Evolutionary conservation across 2,329 filamentous ascomycete species (phyloP).

Genomic region (Cladobotryum mycophilum): DNA sequence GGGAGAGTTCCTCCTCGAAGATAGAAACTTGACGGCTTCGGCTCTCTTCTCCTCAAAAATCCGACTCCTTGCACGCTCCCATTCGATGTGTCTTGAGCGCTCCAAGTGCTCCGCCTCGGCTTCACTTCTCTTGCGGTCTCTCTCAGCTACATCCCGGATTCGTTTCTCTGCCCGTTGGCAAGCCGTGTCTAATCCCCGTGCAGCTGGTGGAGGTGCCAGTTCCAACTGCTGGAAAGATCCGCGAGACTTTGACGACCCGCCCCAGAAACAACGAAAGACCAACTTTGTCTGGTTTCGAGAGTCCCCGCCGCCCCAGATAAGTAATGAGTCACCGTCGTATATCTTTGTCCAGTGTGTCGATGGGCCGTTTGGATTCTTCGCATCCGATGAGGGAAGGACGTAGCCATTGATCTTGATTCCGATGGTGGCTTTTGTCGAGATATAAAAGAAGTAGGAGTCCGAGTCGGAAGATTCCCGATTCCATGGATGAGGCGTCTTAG

Average conservation of each 20-base stretch:
- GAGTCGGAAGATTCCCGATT: constrained; percentile 30
- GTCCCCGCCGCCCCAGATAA: constrained; percentile 55
- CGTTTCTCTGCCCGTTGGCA: constrained; percentile 41
- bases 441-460: constrained; percentile 60
- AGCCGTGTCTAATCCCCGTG: constrained; percentile 42
- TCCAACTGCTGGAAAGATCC: constrained; percentile 21
- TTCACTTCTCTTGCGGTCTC: constrained; percentile 35
- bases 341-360: constrained; percentile 62
- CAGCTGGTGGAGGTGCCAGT: constrained; percentile 33
- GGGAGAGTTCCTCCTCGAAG: constrained; percentile 26
- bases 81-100: constrained; percentile 35
- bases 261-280: constrained; percentile 50
- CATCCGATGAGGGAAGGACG: constrained; percentile 52
- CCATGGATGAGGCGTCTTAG: constrained; percentile 49
- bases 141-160: constrained; percentile 34
- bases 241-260: constrained; percentile 43
- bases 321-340: constrained; percentile 70
- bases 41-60: constrained; percentile 43
- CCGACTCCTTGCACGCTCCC: constrained; percentile 44
- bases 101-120: constrained; percentile 40
- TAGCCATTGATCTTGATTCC: constrained; percentile 74
- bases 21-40: constrained; percentile 39
- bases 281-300: constrained; percentile 38
- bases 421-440: constrained; percentile 71
- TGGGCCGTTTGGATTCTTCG: constrained; percentile 46